A percentile compares a stretch with the other conserved stretches of the same genome.
These are phyloP conservation scores for Pholiota adiposa DNA, from an alignment of 1,284 basidiomycete species.

Conservation along the genomic window DNA sequence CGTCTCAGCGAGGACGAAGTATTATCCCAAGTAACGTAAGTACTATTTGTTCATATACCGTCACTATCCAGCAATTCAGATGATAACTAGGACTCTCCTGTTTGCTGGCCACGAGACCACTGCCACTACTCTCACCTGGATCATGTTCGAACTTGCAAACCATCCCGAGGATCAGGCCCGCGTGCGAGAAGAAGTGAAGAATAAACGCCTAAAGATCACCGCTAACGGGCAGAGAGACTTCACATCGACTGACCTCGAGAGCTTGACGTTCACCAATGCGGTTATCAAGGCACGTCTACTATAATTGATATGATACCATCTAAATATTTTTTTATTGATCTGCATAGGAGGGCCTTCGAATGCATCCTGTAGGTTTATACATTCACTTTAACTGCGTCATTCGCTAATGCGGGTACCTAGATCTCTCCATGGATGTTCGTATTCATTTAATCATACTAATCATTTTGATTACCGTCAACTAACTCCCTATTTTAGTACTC, in stretches of 20 bases:
- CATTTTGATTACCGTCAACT: no score
- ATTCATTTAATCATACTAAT: not conserved
- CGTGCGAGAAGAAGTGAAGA: conserved; percentile 26
- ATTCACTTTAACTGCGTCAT: not conserved
- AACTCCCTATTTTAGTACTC: conserved; percentile 17
- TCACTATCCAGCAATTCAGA: not conserved
- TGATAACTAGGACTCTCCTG: conserved; percentile 1
- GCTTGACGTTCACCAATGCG: conserved; percentile 12
- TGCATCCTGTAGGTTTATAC: conserved; percentile 8
- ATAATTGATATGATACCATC: no score
- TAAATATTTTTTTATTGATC: not conserved
- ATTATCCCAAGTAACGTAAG: conserved; percentile 14
- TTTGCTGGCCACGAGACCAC: conserved; percentile 30
- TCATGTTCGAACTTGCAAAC: conserved; percentile 26
- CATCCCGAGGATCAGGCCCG: conserved; percentile 30
- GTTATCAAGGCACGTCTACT: conserved; percentile 8
- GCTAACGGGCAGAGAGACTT: conserved; percentile 14
- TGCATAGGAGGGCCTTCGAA: conserved; percentile 4
- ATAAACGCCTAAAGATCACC: conserved; percentile 6
- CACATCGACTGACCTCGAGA: conserved; percentile 11
- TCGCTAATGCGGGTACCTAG: not conserved
- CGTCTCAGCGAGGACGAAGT: conserved; percentile 16
- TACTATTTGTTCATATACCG: not conserved
- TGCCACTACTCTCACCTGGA: conserved; percentile 29
- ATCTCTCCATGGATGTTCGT: conserved; percentile 14